Conservation (phyloP, 176 grass and related monocot genomes). For the Guadua angustifolia region DNA sequence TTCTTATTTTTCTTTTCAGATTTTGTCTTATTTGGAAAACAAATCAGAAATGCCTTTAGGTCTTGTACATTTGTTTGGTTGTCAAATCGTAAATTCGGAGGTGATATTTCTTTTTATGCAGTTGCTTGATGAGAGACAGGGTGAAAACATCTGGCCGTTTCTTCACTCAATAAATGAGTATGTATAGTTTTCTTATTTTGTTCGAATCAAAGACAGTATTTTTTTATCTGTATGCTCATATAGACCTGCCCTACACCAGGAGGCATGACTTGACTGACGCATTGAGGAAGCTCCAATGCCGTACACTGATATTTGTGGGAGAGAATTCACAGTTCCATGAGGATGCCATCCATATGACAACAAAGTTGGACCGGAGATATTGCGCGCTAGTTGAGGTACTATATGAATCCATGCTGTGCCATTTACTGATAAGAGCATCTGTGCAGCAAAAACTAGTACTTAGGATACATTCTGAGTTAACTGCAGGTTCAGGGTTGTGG, state of each 20-base stretch:
- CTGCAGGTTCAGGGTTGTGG: slow-evolving; percentile 86
- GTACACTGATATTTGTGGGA: slow-evolving; percentile 79
- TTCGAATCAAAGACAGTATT: background rate
- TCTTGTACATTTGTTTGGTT: background rate
- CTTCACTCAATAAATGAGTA: slow-evolving; percentile 85
- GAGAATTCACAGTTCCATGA: slow-evolving; percentile 72
- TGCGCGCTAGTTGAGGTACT: slow-evolving; percentile 75
- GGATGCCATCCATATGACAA: slow-evolving; percentile 77
- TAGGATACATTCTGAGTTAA: background rate
- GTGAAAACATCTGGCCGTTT: slow-evolving; percentile 69
- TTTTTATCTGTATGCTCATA: slow-evolving; percentile 34
- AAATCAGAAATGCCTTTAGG: background rate
- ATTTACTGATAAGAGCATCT: background rate
- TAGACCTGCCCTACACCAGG: slow-evolving; percentile 35
- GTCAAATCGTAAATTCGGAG: background rate
- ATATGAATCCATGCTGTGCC: background rate
- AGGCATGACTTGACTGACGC: slow-evolving; percentile 73
- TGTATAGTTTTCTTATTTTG: background rate
- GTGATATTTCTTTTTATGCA: slow-evolving; percentile 48
- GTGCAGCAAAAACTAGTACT: background rate
- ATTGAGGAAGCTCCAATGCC: slow-evolving; percentile 67
- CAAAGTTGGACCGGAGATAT: slow-evolving; percentile 60
- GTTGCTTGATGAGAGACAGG: slow-evolving; percentile 75
- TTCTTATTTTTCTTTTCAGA: background rate
- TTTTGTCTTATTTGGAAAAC: background rate